Evolutionary conservation across 139 green algal genomes (phyloP).

Genomic region (Gonium pectorale): DNA sequence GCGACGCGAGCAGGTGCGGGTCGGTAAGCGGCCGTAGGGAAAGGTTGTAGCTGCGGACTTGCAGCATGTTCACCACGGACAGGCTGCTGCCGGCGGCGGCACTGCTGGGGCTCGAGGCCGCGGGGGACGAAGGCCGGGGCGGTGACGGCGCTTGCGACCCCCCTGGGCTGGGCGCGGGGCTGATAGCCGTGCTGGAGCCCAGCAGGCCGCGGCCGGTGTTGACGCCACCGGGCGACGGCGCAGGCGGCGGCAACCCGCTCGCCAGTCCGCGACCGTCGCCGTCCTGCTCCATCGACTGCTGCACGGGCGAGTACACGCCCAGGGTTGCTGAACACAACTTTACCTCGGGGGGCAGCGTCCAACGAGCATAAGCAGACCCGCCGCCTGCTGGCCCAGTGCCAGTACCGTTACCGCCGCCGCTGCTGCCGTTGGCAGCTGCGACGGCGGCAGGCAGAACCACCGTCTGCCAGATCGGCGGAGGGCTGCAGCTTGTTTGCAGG

Average conservation of each 20-base stretch:
- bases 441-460: background rate
- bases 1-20: background rate
- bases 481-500: background rate
- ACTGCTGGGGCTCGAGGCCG: background rate
- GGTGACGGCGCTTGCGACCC: background rate
- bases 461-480: background rate
- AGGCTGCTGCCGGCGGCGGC: background rate
- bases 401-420: background rate
- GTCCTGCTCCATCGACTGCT: background rate
- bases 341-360: too few species aligned
- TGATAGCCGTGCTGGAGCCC: background rate
- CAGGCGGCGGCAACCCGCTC: background rate
- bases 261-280: background rate
- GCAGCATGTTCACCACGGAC: background rate
- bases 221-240: background rate
- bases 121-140: background rate
- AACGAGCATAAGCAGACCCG: background rate
- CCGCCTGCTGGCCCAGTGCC: background rate
- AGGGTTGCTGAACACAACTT: too few species aligned
- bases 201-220: too few species aligned
- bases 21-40: background rate
- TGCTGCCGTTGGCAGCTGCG: background rate
- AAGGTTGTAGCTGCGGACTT: background rate
- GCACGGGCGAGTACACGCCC: background rate
- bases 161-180: too few species aligned